Conservation (phyloP, 1,284 basidiomycete species). For the Macrocybe sp. region DNA sequence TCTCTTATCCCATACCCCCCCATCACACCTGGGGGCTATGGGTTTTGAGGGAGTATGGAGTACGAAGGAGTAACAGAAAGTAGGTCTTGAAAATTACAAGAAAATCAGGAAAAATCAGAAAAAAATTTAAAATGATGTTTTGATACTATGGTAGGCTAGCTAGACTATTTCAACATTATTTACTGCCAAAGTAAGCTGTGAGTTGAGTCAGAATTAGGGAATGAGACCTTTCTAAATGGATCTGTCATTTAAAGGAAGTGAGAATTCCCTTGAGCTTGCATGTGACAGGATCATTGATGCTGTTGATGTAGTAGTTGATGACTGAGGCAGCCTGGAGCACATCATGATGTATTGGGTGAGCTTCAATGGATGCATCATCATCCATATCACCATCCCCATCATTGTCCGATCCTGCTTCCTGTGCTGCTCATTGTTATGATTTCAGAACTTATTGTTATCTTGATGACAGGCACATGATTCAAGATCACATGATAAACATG, state of each 20-base stretch:
- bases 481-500: too few species aligned
- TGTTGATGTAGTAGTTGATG: background rate
- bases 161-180: too few species aligned
- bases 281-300: background rate
- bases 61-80: too few species aligned
- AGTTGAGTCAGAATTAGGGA: too few species aligned
- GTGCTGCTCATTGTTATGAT: background rate
- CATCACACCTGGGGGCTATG: too few species aligned
- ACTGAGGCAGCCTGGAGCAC: background rate
- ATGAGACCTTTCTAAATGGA: background rate
- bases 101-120: background rate
- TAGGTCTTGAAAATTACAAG: background rate
- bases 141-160: too few species aligned
- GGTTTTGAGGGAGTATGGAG: too few species aligned
- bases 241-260: background rate
- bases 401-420: background rate
- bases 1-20: too few species aligned
- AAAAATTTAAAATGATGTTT: background rate
- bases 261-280: background rate
- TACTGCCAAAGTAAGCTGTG: too few species aligned
- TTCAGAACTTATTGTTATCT: too few species aligned
- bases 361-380: background rate
- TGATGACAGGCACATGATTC: too few species aligned
- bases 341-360: background rate
- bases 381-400: background rate